Conservation (phyloP, 2,329 filamentous ascomycete species). For the Claviceps humidiphila region DNA sequence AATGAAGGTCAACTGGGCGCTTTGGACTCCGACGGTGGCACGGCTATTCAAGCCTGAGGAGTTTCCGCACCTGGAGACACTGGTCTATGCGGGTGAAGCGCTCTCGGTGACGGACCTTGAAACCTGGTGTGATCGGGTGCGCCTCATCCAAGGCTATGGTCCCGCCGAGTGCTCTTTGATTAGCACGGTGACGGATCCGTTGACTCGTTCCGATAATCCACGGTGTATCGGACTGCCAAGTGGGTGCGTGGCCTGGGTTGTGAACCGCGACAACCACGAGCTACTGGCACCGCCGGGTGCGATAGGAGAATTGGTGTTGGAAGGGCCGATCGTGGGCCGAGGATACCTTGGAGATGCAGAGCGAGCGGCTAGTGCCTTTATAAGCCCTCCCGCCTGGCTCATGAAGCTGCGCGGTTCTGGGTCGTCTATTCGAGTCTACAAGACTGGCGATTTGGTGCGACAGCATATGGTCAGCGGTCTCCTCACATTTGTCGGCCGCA, state of each 20-base stretch:
- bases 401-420: background rate
- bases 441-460: slow-evolving; percentile 7
- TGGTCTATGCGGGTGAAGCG: background rate
- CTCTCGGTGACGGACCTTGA: background rate
- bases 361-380: slow-evolving; percentile 6
- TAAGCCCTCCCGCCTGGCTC: background rate
- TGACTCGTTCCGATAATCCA: slow-evolving; percentile 5
- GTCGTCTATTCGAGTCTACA: background rate
- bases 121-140: background rate
- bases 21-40: slow-evolving; percentile 1
- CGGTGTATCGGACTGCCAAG: slow-evolving; percentile 8
- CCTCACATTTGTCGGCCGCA: slow-evolving; percentile 5
- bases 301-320: slow-evolving; percentile 10
- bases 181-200: slow-evolving; percentile 8
- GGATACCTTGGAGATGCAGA: slow-evolving; percentile 8
- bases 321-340: slow-evolving; percentile 9
- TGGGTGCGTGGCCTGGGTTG: slow-evolving; percentile 8
- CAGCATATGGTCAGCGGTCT: slow-evolving; percentile 3
- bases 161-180: slow-evolving; percentile 11
- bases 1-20: background rate
- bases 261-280: slow-evolving; percentile 4
- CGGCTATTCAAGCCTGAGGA: background rate
- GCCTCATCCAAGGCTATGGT: slow-evolving; percentile 7
- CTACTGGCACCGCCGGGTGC: slow-evolving; percentile 9
- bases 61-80: background rate